phyloP scores from a whole-genome alignment of 768 basidiomycete species.

The Psilocybe cubensis region DNA sequence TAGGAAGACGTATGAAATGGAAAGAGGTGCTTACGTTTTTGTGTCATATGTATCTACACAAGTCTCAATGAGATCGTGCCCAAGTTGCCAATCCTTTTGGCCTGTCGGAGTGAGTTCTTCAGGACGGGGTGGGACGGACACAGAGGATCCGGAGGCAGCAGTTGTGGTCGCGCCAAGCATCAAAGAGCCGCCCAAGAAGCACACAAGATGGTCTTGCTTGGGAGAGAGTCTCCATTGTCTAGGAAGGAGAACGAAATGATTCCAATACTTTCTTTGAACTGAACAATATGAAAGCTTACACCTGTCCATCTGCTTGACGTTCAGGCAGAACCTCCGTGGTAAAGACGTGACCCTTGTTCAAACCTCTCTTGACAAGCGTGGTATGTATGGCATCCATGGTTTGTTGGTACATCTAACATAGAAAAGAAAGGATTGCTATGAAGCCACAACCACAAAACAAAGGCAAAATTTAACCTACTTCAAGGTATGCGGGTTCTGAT shows the following conservation, averaged over 20 bases:
- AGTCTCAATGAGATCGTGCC: constrained; percentile 81
- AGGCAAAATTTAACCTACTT: constrained; percentile 42
- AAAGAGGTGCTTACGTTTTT: constrained; percentile 65
- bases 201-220: constrained; percentile 96
- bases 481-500: constrained; percentile 77
- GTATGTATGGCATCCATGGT: constrained; percentile 83
- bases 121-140: constrained; percentile 68
- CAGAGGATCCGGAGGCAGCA: constrained; percentile 48
- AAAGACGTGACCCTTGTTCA: constrained; percentile 62
- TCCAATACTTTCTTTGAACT: not conserved
- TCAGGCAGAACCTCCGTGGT: constrained; percentile 83
- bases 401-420: constrained; percentile 82
- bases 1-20: not conserved
- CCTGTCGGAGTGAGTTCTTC: constrained; percentile 62
- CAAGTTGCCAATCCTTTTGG: constrained; percentile 82
- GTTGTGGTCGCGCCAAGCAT: constrained; percentile 83
- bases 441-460: not conserved
- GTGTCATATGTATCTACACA: constrained; percentile 88
- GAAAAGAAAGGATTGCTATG: not conserved
- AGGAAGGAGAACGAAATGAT: not conserved
- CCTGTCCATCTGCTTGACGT: constrained; percentile 32
- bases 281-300: constrained; percentile 25
- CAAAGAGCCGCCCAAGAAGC: constrained; percentile 92
- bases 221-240: constrained; percentile 74
- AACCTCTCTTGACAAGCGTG: constrained; percentile 69